phyloP scores from a whole-genome alignment of 1,284 basidiomycete genomes.

The Boletellus dicymbophilus region DNA sequence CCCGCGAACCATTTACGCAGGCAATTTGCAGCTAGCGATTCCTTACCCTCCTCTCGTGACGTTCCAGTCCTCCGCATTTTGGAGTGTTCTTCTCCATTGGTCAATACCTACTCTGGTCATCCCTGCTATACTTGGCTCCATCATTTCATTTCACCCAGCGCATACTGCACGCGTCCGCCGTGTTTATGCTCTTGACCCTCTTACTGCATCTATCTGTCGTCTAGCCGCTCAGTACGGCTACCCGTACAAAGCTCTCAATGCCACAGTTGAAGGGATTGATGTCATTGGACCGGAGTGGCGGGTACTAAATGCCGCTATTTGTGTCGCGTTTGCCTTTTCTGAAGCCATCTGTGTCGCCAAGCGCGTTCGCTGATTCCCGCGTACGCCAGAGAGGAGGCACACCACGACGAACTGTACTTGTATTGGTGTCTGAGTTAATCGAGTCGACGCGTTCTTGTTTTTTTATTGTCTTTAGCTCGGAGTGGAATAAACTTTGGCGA shows the following conservation, averaged over 20 bases:
- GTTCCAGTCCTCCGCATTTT: conserved; percentile 47
- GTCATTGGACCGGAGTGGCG: conserved; percentile 55
- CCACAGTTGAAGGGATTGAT: conserved; percentile 39
- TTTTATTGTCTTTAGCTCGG: too few species aligned
- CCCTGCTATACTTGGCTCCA: conserved; percentile 52
- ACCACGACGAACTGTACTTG: conserved; percentile 25
- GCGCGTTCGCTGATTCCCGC: conserved; percentile 34
- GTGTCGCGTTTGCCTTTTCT: conserved; percentile 62
- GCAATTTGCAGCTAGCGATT: conserved; percentile 30
- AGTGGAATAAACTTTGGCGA: too few species aligned
- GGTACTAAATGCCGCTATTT: conserved; percentile 50
- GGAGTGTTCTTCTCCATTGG: conserved; percentile 57
- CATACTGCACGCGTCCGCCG: conserved; percentile 28
- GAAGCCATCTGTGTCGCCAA: conserved; percentile 48
- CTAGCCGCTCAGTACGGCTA: conserved; percentile 58
- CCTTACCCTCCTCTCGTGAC: conserved; percentile 46
- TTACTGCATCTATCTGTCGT: conserved; percentile 60
- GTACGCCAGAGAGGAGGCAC: conserved; percentile 24
- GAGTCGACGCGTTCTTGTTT: too few species aligned
- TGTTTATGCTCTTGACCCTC: conserved; percentile 48
- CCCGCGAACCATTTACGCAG: conserved; percentile 8
- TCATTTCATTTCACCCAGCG: conserved; percentile 59
- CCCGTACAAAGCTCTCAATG: conserved; percentile 38
- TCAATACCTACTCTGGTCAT: conserved; percentile 54
- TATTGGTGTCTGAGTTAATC: too few species aligned